phyloP scores from a whole-genome alignment of 345 rosid genomes.

The Viola odorata region DNA sequence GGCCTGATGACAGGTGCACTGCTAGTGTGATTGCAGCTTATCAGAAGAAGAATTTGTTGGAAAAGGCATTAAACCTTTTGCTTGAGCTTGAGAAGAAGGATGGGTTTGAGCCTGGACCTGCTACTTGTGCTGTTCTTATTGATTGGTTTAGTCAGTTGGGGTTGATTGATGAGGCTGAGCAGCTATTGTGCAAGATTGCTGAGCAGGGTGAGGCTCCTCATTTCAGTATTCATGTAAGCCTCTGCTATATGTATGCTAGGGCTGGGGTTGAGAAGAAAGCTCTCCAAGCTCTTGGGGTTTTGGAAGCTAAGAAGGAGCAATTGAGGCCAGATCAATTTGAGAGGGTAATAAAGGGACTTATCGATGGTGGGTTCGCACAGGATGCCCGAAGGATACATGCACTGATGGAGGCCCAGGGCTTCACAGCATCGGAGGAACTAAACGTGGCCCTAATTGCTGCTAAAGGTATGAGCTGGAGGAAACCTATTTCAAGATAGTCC shows the following conservation, averaged over 20 bases:
- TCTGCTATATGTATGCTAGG: slow-evolving; percentile 71
- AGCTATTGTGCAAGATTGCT: slow-evolving; percentile 60
- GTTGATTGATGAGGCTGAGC: slow-evolving; percentile 81
- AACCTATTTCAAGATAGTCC: slow-evolving; percentile 17
- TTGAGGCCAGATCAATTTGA: slow-evolving; percentile 50
- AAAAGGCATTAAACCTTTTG: slow-evolving; percentile 63
- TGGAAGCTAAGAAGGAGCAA: slow-evolving; percentile 45
- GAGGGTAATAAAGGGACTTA: slow-evolving; percentile 51
- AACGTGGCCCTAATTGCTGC: slow-evolving; percentile 26
- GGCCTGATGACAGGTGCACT: slow-evolving; percentile 56
- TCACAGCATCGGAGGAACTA: slow-evolving; percentile 33
- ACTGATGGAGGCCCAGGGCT: slow-evolving; percentile 57
- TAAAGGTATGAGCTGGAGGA: slow-evolving; percentile 17
- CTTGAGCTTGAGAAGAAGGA: slow-evolving; percentile 77
- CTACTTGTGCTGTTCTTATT: slow-evolving; percentile 61
- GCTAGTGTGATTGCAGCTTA: slow-evolving; percentile 63
- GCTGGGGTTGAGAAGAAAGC: slow-evolving; percentile 67
- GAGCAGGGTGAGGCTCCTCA: slow-evolving; percentile 74
- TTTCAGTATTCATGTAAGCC: slow-evolving; percentile 57
- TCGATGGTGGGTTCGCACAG: slow-evolving; percentile 52
- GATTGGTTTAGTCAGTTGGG: slow-evolving; percentile 70
- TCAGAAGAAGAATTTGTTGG: slow-evolving; percentile 54
- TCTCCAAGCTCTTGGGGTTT: slow-evolving; percentile 59
- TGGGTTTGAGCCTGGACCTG: slow-evolving; percentile 68
- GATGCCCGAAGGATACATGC: slow-evolving; percentile 50